Base-by-base conservation (phyloP, 2,329 filamentous ascomycete species). In the Lachnellula cervina region DNA sequence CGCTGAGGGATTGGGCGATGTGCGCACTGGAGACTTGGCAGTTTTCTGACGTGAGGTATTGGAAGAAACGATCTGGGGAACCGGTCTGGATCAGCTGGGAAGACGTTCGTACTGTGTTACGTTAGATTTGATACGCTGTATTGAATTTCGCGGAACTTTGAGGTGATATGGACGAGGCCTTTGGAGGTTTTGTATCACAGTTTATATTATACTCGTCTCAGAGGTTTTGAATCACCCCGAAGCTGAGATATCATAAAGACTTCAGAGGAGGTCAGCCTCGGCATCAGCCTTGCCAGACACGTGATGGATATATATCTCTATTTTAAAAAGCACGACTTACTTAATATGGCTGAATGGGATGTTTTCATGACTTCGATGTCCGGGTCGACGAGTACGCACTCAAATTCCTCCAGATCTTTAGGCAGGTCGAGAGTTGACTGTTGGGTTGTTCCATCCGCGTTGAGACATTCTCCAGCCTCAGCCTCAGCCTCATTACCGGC, bases 381-480 rank as follows among this genome's bases (percentile, higher is more conserved):
- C 4, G 67, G 52, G 16, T 70, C 72, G 14, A 59, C 57, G 4
- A 81, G 63, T 5, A 80, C 64, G 49, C 71, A 71, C 44, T 68
- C 69, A 57, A 84, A 83, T 1, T 63, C 57, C 17, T 56, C 56
- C 4, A 81, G 17, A 62, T 84, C 82, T 4, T 74, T 68, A 4
- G 76, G 73, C 42, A 19, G 19, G 37, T 40, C 37, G 17, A n/a
- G 5, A 3, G 16, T 40, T 44, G 42, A 14, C 19, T 13, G 42
- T 19, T 44, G 11, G 19, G 11, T 23, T 23, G 42, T 44, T 13
- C 23, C 44, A 25, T 38, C 38, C 32, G 48, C 25, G 13, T 14
- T 50, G 19, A 50, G 48, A 42, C 38, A 32, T 32, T 32, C 35
- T 17, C 44, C 11, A 16, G 6, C 14, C 5, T 65, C 49, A 5